Conservation (phyloP, 257 asterid species). For the Anisodus tanguticus region DNA sequence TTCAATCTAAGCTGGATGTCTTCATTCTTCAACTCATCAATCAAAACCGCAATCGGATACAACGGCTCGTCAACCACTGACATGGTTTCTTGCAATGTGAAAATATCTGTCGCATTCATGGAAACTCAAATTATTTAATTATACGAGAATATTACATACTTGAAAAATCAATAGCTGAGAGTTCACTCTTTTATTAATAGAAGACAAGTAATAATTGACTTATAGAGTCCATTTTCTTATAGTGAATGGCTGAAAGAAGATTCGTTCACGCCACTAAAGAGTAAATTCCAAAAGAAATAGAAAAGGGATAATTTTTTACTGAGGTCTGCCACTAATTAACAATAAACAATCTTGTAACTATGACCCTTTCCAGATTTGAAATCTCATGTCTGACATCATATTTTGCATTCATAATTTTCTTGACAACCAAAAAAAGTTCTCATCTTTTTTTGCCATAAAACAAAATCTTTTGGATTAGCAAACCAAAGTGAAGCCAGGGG, state of each 20-base stretch:
- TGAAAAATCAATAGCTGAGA: not conserved
- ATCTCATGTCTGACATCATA: not conserved
- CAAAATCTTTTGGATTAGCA: not conserved
- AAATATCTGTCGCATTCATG: not conserved
- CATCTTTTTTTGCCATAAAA: not conserved
- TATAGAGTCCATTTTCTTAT: not conserved
- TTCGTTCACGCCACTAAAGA: not conserved
- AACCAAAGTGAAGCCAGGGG: not conserved
- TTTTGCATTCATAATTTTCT: not conserved
- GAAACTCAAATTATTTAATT: not conserved
- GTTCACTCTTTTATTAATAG: not conserved
- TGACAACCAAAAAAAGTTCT: not conserved
- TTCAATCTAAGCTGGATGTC: slow-evolving; percentile 82
- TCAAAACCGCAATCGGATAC: slow-evolving; percentile 85
- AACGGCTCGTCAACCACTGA: slow-evolving; percentile 83
- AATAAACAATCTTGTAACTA: not conserved
- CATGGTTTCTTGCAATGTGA: slow-evolving; percentile 41
- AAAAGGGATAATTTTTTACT: not conserved
- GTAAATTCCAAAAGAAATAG: not conserved
- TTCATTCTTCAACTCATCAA: slow-evolving; percentile 89
- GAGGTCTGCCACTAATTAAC: too few species aligned
- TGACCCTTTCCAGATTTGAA: not conserved
- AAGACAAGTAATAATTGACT: not conserved
- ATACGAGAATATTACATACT: not conserved
- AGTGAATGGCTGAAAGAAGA: too few species aligned